Evolutionary conservation across 768 basidiomycete genomes (phyloP).

Genomic region (Suillus decipiens): DNA sequence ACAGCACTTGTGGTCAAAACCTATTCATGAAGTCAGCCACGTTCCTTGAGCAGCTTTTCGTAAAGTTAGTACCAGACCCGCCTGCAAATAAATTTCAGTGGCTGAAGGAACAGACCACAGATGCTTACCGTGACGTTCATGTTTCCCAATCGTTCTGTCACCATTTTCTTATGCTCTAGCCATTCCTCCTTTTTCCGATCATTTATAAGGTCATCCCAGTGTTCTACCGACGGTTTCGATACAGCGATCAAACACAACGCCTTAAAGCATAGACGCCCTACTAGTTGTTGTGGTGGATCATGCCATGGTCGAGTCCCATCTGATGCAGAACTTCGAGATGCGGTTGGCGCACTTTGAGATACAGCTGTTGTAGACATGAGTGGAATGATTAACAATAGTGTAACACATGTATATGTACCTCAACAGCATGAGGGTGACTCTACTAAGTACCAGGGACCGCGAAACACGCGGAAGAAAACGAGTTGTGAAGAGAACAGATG

Average conservation of each 20-base stretch:
- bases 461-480: neutral
- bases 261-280: neutral
- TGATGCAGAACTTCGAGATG: neutral
- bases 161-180: neutral
- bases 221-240: neutral
- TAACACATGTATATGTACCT: neutral
- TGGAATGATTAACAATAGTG: neutral
- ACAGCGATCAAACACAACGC: neutral
- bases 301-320: neutral
- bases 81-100: neutral
- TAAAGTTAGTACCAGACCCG: neutral
- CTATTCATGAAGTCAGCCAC: neutral
- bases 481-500: neutral
- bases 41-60: neutral
- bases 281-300: neutral
- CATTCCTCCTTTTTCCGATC: neutral
- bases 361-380: neutral
- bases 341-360: neutral
- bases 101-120: neutral
- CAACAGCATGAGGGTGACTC: neutral
- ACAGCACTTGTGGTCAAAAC: conserved; percentile 5
- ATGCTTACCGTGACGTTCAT: neutral
- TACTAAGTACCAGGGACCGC: neutral
- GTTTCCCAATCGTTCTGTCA: neutral
- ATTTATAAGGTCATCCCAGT: neutral